phyloP scores from a whole-genome alignment of 805 yeast species.

The Candida takata region DNA sequence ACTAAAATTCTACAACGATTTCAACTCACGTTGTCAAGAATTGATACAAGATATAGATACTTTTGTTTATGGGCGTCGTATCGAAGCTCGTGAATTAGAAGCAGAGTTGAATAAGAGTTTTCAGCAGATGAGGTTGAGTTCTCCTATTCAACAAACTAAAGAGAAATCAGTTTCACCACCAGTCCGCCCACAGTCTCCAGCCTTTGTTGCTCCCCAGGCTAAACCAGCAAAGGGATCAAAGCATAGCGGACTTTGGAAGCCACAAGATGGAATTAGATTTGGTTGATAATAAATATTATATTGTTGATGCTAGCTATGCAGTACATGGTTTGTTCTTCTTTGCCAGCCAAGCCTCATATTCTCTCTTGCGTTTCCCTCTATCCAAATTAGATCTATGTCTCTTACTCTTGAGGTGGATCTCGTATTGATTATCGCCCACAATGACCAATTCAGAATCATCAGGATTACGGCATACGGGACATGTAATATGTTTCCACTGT shows the following conservation, averaged over 20 bases:
- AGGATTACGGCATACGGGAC: conserved; percentile 57
- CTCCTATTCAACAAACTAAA: not conserved
- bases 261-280: conserved; percentile 23
- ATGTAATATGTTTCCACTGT: conserved; percentile 62
- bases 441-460: conserved; percentile 51
- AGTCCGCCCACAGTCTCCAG: conserved; percentile 9
- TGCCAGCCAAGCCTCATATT: conserved; percentile 39
- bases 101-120: conserved; percentile 17
- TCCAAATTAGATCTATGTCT: conserved; percentile 54
- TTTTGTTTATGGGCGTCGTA: conserved; percentile 43
- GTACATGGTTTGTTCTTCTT: conserved; percentile 8
- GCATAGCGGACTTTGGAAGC: conserved; percentile 25
- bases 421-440: conserved; percentile 69
- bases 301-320: not conserved
- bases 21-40: conserved; percentile 38
- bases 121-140: conserved; percentile 24
- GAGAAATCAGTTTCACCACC: conserved; percentile 3
- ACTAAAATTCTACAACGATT: conserved; percentile 58
- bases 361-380: conserved; percentile 42
- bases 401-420: conserved; percentile 58
- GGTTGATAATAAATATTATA: conserved; percentile 7
- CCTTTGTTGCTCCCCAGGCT: conserved; percentile 20
- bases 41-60: conserved; percentile 43
- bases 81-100: conserved; percentile 48
- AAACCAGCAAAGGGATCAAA: conserved; percentile 6